Conservation (phyloP, 345 rosid species). For the Eucalyptus polybractea region DNA sequence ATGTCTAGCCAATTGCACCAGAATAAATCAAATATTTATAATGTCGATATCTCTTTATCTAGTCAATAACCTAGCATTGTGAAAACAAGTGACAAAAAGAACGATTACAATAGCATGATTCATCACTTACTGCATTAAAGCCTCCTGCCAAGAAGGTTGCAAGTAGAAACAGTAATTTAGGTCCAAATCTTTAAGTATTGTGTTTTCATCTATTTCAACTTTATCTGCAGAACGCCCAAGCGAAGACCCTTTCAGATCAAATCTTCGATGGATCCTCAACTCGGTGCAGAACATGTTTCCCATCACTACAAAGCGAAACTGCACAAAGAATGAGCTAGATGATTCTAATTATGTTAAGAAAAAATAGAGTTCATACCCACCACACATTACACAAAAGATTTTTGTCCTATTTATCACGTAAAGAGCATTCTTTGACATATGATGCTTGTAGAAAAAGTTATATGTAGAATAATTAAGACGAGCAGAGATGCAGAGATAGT, state of each 20-base stretch:
- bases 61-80: neutral
- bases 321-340: constrained; percentile 7
- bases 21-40: neutral
- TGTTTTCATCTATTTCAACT: constrained; percentile 89
- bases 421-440: neutral
- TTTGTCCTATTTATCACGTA: neutral
- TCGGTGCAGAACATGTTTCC: constrained; percentile 99
- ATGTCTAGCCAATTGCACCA: neutral
- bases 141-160: constrained; percentile 95
- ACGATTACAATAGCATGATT: neutral
- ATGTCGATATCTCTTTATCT: neutral
- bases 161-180: constrained; percentile 65
- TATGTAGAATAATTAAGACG: neutral
- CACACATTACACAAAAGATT: neutral
- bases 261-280: constrained; percentile 87
- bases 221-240: constrained; percentile 87
- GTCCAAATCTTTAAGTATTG: constrained; percentile 95
- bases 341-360: neutral
- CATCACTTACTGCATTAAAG: constrained; percentile 54
- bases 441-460: neutral
- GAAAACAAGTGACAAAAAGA: neutral
- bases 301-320: constrained; percentile 99
- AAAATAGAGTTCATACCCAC: neutral
- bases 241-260: constrained; percentile 94
- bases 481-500: neutral